Conservation (phyloP, 2,329 filamentous ascomycete genomes). For the Thielaviopsis populi region DNA sequence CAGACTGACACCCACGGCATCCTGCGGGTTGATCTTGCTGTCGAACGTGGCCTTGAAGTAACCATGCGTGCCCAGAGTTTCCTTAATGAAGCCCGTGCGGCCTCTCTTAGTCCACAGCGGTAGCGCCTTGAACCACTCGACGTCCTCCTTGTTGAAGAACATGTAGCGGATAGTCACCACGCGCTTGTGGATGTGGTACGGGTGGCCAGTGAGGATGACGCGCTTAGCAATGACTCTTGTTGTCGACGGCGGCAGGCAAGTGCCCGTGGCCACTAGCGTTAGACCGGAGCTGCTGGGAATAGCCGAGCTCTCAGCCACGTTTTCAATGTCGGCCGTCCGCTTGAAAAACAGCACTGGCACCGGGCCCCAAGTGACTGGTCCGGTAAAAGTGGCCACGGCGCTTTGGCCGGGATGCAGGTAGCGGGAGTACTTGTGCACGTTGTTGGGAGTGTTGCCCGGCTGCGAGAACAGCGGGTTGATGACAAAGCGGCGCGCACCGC, state of each 20-base stretch:
- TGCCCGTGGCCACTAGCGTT: conserved; percentile 72
- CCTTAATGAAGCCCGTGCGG: conserved; percentile 81
- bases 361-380: conserved; percentile 81
- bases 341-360: conserved; percentile 86
- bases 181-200: conserved; percentile 97
- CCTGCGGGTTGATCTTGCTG: conserved; percentile 86
- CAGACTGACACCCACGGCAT: conserved; percentile 78
- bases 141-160: conserved; percentile 96
- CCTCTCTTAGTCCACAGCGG: conserved; percentile 89
- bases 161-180: conserved; percentile 96
- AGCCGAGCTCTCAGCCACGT: conserved; percentile 30
- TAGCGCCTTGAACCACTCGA: conserved; percentile 94
- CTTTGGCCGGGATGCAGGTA: conserved; percentile 84
- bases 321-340: conserved; percentile 30
- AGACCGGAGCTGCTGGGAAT: conserved; percentile 34
- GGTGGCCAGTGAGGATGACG: conserved; percentile 84
- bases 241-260: conserved; percentile 61
- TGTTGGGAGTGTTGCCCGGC: conserved; percentile 79
- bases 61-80: conserved; percentile 88
- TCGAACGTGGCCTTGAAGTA: conserved; percentile 99
- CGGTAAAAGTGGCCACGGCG: conserved; percentile 77
- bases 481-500: conserved; percentile 70
- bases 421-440: conserved; percentile 93
- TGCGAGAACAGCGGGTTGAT: conserved; percentile 86
- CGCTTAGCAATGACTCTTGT: conserved; percentile 82